Percentiles rank a stretch among this genome's conserved stretches.
Evolutionary conservation across 108 stramenopile species (phyloP).

Genomic region (Cyclotella choctawhatcheeana): DNA sequence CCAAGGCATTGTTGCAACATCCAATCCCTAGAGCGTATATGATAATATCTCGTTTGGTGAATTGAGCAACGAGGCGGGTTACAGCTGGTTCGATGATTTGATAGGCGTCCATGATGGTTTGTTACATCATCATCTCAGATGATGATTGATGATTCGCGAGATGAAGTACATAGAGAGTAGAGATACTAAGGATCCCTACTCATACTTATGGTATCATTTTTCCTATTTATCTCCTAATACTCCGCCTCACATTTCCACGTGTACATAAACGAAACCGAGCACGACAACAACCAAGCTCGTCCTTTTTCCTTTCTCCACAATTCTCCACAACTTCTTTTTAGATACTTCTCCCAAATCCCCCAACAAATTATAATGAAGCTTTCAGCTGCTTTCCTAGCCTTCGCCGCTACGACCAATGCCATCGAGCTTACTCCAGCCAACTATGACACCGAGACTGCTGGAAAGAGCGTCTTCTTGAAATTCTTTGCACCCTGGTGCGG

Average conservation of each 20-base stretch:
- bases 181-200: too few relatives aligned
- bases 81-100: background rate
- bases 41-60: conserved; percentile 58
- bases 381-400: background rate
- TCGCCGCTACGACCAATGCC: background rate
- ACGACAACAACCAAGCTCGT: too few relatives aligned
- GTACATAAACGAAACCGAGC: too few relatives aligned
- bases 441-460: conserved; percentile 4
- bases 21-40: conserved; percentile 81
- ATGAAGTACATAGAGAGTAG: too few relatives aligned
- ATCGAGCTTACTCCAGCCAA: conserved; percentile 2
- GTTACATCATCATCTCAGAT: too few relatives aligned
- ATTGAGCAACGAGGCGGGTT: conserved; percentile 23
- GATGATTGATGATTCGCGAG: too few relatives aligned
- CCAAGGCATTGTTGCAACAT: conserved; percentile 48
- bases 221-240: too few relatives aligned
- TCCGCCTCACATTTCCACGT: too few relatives aligned
- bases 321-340: too few relatives aligned
- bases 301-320: too few relatives aligned
- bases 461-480: background rate
- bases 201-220: too few relatives aligned
- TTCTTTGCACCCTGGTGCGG: conserved; percentile 6
- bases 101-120: background rate
- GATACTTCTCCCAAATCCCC: too few relatives aligned
- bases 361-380: background rate